Percentiles rank a stretch among this genome's conserved stretches.
Evolutionary conservation across 2,329 filamentous ascomycete species (phyloP).

Genomic region (Emmonsiellopsis sp.): DNA sequence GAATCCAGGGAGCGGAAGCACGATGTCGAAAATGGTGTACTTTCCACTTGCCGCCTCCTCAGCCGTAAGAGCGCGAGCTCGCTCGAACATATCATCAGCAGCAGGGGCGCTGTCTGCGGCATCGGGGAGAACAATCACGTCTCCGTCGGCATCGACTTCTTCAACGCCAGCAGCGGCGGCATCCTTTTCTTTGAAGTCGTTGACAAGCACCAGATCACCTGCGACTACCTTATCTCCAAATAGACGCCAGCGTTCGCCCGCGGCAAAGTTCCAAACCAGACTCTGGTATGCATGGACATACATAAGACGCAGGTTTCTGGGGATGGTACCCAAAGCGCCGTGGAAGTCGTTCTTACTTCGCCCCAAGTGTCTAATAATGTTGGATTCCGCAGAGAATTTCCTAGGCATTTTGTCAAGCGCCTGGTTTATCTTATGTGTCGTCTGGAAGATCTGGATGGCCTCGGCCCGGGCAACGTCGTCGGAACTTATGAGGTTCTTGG

Average conservation of each 20-base stretch:
- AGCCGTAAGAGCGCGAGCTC: constrained; percentile 63
- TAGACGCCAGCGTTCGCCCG: constrained; percentile 68
- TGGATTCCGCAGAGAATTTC: constrained; percentile 71
- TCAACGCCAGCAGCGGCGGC: constrained; percentile 20
- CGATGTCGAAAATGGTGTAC: constrained; percentile 77
- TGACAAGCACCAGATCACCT: constrained; percentile 72
- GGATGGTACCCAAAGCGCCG: constrained; percentile 72
- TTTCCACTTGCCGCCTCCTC: constrained; percentile 69
- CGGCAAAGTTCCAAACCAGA: constrained; percentile 83
- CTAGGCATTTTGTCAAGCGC: constrained; percentile 64
- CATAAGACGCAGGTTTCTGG: constrained; percentile 77
- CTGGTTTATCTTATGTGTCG: constrained; percentile 47
- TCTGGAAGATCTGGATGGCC: constrained; percentile 66
- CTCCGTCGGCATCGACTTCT: constrained; percentile 51
- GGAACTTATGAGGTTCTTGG: constrained; percentile 46
- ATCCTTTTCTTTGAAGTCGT: constrained; percentile 41
- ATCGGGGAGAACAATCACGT: constrained; percentile 55
- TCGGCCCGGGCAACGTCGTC: constrained; percentile 74
- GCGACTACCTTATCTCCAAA: constrained; percentile 67
- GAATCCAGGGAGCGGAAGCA: constrained; percentile 86
- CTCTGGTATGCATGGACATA: constrained; percentile 97
- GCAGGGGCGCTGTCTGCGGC: constrained; percentile 47
- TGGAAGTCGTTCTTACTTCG: constrained; percentile 58
- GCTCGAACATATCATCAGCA: constrained; percentile 50
- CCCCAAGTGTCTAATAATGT: constrained; percentile 68